A percentile compares a stretch with the other conserved stretches of the same genome.
phyloP scores from a whole-genome alignment of 108 stramenopile genomes.

The Bacterosira constricta region DNA sequence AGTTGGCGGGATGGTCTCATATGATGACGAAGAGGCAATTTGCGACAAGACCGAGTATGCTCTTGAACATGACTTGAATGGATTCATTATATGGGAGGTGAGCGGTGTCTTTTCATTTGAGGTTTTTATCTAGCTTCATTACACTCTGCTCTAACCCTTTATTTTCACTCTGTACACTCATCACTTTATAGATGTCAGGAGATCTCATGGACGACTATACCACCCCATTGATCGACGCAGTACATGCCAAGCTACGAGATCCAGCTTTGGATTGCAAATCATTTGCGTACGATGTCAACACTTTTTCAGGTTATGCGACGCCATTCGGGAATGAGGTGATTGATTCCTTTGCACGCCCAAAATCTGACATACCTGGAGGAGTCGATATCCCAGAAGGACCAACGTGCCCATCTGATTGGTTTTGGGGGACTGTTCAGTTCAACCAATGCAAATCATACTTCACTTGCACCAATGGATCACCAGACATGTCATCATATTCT shows the following conservation, averaged over 20 bases:
- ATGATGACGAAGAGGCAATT: conserved; percentile 41
- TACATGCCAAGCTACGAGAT: conserved; percentile 30
- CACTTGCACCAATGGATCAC: too few species aligned
- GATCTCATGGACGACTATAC: conserved; percentile 18
- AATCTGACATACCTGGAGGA: too few species aligned
- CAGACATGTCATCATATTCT: too few species aligned
- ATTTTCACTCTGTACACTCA: too few species aligned
- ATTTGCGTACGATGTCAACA: background rate
- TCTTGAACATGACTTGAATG: conserved; percentile 27
- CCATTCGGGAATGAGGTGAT: background rate
- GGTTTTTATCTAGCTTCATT: background rate
- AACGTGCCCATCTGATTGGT: too few species aligned
- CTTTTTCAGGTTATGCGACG: background rate
- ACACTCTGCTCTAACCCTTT: background rate
- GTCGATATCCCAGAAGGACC: too few species aligned
- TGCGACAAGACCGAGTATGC: conserved; percentile 38
- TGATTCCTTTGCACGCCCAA: background rate
- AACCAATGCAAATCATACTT: too few species aligned
- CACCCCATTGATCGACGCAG: conserved; percentile 33
- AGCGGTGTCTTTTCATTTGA: background rate
- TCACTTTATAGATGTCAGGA: conserved; percentile 26
- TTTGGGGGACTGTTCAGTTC: too few species aligned
- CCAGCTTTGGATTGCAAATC: conserved; percentile 19
- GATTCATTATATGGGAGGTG: conserved; percentile 34
- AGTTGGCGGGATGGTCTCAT: conserved; percentile 6